Base-by-base conservation (phyloP, 805 yeast species). In the Brettanomyces anomalus region DNA sequence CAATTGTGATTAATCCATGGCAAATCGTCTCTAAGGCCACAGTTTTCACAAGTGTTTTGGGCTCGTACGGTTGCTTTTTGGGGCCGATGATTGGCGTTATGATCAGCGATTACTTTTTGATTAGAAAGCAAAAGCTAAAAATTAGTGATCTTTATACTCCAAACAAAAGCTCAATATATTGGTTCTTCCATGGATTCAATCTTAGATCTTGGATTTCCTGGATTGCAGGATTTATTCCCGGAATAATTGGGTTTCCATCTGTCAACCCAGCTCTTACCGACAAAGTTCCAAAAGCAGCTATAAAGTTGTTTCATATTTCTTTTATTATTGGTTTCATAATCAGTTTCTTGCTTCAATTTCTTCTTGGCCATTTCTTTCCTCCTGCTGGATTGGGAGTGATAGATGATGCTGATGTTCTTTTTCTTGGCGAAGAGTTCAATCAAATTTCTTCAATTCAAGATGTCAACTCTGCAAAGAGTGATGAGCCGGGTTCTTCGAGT, bases 201-300 rank as follows among this genome's bases (percentile, higher is more conserved):
- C 82, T 89, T 87, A 70, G 65, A 67, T 5, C 77, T 76, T 20
- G 75, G 74, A 18, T 42, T 74, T 24, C 79, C 79, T 4, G 79
- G 79, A 30, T 56, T 71, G 19, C 50, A 62, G 54, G 47, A 63
- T 61, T 46, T 64, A 51, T 46, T 40, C 24, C 52, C 44, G 36
- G 37, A 42, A 4, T 37, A 28, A 5, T 39, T 51, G 28, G 63
- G 59, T 19, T 53, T 67, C 60, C 49, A 57, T 8, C 51, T 56
- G 4, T 76, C 76, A 16, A 59, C 64, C 18, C 53, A 57, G 11
- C 62, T 67, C 43, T 71, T 61, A 53, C 72, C 63, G 28, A 11
- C 28, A 24, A 24, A 24, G 50, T 59, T 68, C 43, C 73, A 70
- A 39, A 68, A 67, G 45, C 58, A 66, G 11, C 58, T 71, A 43